These are phyloP conservation scores for Thermothielavioides terrestris DNA, from an alignment of 495 filamentous ascomycete genomes.

Conservation along the genomic window DNA sequence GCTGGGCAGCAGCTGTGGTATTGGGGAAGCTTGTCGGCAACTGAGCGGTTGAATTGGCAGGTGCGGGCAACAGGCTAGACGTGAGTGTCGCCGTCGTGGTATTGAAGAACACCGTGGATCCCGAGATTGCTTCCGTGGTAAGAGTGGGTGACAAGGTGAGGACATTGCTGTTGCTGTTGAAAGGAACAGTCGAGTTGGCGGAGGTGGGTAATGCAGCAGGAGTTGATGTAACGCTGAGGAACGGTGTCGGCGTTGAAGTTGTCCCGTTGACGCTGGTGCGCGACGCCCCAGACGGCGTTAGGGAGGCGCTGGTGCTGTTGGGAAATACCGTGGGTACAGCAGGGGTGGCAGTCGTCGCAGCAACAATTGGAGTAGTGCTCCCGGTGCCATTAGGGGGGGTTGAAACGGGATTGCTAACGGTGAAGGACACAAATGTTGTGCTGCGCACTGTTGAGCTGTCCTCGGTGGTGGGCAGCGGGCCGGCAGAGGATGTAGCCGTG, in stretches of 20 bases:
- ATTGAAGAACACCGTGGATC: not conserved
- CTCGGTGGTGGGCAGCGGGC: no score
- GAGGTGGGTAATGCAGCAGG: not conserved
- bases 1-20: not conserved
- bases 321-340: not conserved
- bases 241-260: not conserved
- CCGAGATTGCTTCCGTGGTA: not conserved
- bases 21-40: not conserved
- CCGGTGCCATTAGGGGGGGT: not conserved
- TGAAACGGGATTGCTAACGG: no score
- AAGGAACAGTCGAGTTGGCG: not conserved
- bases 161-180: not conserved
- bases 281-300: not conserved
- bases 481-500: not conserved
- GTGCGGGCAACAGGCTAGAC: not conserved
- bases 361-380: not conserved
- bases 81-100: not conserved
- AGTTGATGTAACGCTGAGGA: not conserved
- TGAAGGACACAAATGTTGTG: not conserved
- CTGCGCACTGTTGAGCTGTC: not conserved
- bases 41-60: not conserved
- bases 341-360: not conserved
- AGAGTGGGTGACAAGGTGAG: not conserved
- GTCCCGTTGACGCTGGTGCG: not conserved
- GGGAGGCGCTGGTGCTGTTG: not conserved